A percentile compares a stretch with the other conserved stretches of the same genome.
These are phyloP conservation scores for Crepidotus variabilis DNA, from an alignment of 768 basidiomycete genomes.

Conservation along the genomic window DNA sequence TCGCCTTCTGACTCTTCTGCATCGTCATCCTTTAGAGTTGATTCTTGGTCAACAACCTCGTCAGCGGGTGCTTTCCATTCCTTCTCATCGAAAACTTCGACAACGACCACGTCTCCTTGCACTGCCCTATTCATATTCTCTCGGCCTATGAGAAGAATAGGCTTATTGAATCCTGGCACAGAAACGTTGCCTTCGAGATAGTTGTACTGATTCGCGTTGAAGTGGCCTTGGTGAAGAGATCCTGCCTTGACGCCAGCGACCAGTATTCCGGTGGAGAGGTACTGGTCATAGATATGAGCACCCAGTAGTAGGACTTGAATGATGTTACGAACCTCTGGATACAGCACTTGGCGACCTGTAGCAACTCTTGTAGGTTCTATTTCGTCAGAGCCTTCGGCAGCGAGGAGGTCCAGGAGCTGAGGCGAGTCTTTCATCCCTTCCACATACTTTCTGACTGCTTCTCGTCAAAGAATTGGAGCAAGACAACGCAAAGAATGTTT, in stretches of 20 bases:
- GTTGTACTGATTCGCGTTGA: conserved; percentile 94
- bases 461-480: background rate
- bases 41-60: conserved; percentile 93
- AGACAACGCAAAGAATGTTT: conserved; percentile 3
- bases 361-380: conserved; percentile 60
- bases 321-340: conserved; percentile 59
- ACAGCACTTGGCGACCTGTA: conserved; percentile 55
- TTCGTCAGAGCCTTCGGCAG: conserved; percentile 59
- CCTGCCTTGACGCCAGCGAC: conserved; percentile 84
- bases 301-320: background rate
- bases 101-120: conserved; percentile 88
- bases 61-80: conserved; percentile 94
- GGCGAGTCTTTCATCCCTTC: conserved; percentile 63
- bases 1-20: conserved; percentile 72
- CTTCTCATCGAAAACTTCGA: conserved; percentile 80
- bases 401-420: conserved; percentile 77
- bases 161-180: conserved; percentile 68
- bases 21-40: conserved; percentile 82
- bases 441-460: conserved; percentile 74
- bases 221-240: conserved; percentile 86
- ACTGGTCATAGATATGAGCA: conserved; percentile 42
- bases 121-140: conserved; percentile 96
- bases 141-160: conserved; percentile 80
- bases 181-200: conserved; percentile 92
- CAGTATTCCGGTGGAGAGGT: conserved; percentile 68